Evolutionary conservation across 371 early-diverging fungal genomes (phyloP).

Genomic region (Mucor velutinosus): DNA sequence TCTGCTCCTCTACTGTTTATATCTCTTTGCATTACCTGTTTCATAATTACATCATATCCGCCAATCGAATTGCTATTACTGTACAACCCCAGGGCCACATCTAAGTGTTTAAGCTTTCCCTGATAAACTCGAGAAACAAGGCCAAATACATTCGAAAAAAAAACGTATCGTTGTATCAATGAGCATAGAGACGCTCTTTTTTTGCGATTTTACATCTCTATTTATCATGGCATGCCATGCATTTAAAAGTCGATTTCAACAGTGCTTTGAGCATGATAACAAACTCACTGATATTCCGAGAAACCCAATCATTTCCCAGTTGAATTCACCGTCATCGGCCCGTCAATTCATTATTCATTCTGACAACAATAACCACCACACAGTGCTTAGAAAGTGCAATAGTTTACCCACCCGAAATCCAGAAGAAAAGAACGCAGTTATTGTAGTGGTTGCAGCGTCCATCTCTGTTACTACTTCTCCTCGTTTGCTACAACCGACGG

Average conservation of each 20-base stretch:
- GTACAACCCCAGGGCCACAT: neutral
- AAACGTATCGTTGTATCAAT: neutral
- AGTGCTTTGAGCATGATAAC: neutral
- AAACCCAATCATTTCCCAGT: neutral
- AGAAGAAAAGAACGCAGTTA: neutral
- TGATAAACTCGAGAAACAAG: neutral
- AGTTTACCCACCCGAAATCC: neutral
- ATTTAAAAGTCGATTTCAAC: slow-evolving; percentile 1
- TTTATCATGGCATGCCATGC: neutral
- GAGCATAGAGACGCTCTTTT: neutral
- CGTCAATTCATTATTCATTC: neutral
- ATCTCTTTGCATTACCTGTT: neutral
- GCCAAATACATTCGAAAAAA: neutral
- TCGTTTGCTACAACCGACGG: neutral
- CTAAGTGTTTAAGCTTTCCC: neutral
- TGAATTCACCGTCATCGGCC: neutral
- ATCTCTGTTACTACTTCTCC: neutral
- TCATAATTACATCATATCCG: slow-evolving; percentile 13
- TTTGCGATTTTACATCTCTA: neutral
- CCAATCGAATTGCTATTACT: neutral
- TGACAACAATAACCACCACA: neutral
- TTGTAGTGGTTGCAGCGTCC: neutral
- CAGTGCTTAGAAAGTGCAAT: neutral
- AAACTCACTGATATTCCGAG: neutral
- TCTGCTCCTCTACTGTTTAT: neutral